Evolutionary conservation across 2,329 filamentous ascomycete genomes (phyloP).

Genomic region (Atkinsonella hypoxylon): DNA sequence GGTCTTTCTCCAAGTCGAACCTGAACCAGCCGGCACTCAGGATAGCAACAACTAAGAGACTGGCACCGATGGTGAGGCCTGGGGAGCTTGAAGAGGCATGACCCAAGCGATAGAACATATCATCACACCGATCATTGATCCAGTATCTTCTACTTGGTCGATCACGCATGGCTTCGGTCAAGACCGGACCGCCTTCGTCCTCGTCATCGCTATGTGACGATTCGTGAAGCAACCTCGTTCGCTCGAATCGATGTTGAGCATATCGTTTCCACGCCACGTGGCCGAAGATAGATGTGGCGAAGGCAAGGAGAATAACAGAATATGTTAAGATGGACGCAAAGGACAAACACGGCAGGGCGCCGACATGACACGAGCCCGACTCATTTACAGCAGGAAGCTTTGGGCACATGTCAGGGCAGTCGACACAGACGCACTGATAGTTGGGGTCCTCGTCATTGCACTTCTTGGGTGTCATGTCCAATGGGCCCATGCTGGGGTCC

Average conservation of each 20-base stretch:
- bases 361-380: constrained; percentile 65
- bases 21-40: constrained; percentile 80
- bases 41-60: constrained; percentile 62
- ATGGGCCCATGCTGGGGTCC: constrained; percentile 58
- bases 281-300: constrained; percentile 55
- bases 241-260: constrained; percentile 62
- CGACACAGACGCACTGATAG: constrained; percentile 86
- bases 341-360: constrained; percentile 80
- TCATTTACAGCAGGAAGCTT: constrained; percentile 65
- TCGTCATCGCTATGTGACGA: constrained; percentile 79
- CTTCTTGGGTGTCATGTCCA: constrained; percentile 62
- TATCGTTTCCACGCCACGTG: constrained; percentile 68
- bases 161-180: constrained; percentile 66
- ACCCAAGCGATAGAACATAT: constrained; percentile 68
- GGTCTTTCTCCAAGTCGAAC: constrained; percentile 83
- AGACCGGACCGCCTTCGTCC: constrained; percentile 71
- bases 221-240: constrained; percentile 79
- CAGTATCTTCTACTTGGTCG: constrained; percentile 68
- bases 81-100: constrained; percentile 74
- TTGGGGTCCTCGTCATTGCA: constrained; percentile 82
- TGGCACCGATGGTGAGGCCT: constrained; percentile 64
- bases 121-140: constrained; percentile 73
- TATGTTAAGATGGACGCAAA: constrained; percentile 88
- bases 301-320: constrained; percentile 56
- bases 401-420: constrained; percentile 80